Conservation (phyloP, 345 rosid genomes). For the Citrus cavaleriei region DNA sequence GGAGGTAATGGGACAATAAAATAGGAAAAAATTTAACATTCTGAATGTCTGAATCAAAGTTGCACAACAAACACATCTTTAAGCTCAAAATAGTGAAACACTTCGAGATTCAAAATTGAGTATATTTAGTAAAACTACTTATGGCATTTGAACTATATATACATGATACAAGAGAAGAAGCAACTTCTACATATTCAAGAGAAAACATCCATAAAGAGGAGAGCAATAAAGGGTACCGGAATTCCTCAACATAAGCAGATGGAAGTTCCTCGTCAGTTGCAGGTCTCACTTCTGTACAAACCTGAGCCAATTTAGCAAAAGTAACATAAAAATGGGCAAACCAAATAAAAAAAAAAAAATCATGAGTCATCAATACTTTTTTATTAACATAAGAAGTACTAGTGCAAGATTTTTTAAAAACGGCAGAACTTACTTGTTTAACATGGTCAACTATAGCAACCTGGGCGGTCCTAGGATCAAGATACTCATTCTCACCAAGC, state of each 20-base stretch:
- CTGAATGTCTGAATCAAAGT: not conserved
- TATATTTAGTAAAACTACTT: not conserved
- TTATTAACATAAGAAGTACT: not conserved
- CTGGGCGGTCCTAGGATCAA: slow-evolving; percentile 93
- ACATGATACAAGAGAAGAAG: not conserved
- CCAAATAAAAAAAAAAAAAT: not conserved
- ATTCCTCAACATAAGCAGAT: slow-evolving; percentile 79
- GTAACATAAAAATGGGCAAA: slow-evolving; percentile 20
- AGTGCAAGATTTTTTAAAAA: not conserved
- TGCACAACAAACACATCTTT: not conserved
- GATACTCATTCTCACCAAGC: slow-evolving; percentile 55
- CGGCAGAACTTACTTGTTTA: slow-evolving; percentile 61
- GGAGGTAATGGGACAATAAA: not conserved
- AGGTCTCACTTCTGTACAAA: slow-evolving; percentile 87
- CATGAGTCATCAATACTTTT: not conserved
- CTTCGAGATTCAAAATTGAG: not conserved
- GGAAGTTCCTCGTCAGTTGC: slow-evolving; percentile 92
- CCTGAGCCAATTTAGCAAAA: slow-evolving; percentile 66
- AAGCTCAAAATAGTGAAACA: not conserved
- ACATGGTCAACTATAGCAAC: slow-evolving; percentile 87
- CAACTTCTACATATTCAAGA: not conserved
- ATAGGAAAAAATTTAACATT: not conserved
- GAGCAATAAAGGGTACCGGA: slow-evolving; percentile 48
- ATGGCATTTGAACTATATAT: not conserved
- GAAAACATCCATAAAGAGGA: not conserved